phyloP scores from a whole-genome alignment of 768 basidiomycete species.

The Steccherinum ochraceum region DNA sequence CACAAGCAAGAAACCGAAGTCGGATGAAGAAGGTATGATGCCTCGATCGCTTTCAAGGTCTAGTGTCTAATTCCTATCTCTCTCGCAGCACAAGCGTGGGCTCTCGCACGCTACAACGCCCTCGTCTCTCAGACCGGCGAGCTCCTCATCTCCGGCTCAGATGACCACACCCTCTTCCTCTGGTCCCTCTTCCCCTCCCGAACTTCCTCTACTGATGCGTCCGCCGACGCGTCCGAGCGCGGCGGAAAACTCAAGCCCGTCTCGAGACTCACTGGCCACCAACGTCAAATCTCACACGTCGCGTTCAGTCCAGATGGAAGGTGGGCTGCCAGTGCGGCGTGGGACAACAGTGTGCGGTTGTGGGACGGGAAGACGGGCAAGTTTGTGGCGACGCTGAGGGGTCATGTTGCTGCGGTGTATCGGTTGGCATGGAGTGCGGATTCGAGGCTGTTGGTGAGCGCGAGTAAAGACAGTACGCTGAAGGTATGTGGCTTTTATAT shows the following conservation, averaged over 20 bases:
- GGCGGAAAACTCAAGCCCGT: slow-evolving; percentile 58
- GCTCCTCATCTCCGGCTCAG: slow-evolving; percentile 89
- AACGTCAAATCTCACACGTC: slow-evolving; percentile 90
- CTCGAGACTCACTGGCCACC: slow-evolving; percentile 87
- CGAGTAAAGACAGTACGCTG: slow-evolving; percentile 92
- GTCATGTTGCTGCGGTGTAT: slow-evolving; percentile 93
- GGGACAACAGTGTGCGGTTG: slow-evolving; percentile 84
- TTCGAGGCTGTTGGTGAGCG: slow-evolving; percentile 84
- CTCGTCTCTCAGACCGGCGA: slow-evolving; percentile 64
- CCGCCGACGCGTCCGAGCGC: slow-evolving; percentile 26
- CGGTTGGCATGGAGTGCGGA: slow-evolving; percentile 94
- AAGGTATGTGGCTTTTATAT: slow-evolving; percentile 57
- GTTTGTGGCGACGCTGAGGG: slow-evolving; percentile 85
- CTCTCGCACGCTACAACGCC: slow-evolving; percentile 70
- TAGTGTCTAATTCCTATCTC: slow-evolving; percentile 3
- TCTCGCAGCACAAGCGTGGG: slow-evolving; percentile 64
- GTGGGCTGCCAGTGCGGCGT: slow-evolving; percentile 86
- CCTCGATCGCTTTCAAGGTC: not conserved
- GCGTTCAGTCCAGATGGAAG: slow-evolving; percentile 92
- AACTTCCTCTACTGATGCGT: slow-evolving; percentile 28
- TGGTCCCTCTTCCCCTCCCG: slow-evolving; percentile 74
- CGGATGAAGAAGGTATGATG: slow-evolving; percentile 75
- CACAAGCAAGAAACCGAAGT: slow-evolving; percentile 66
- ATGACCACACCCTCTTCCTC: slow-evolving; percentile 96
- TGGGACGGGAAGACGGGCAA: slow-evolving; percentile 87